Base-by-base conservation (phyloP, 768 basidiomycete species). In the Mrakia blollopis region DNA sequence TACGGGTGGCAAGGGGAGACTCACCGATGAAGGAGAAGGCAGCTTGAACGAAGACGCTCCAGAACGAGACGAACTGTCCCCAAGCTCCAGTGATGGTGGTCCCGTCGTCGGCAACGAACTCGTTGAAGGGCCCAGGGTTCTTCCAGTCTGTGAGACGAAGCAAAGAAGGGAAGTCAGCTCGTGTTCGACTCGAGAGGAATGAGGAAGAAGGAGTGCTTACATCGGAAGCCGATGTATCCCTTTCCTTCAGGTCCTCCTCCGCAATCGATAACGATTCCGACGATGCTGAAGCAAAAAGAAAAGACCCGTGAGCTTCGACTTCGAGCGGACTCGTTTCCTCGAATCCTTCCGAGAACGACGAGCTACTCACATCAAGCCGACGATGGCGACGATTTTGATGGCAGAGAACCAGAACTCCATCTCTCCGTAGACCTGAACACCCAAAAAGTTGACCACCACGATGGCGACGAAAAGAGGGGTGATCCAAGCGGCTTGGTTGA, bases 371-470 rank as follows among this genome's bases (percentile, higher is more conserved):
- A 85, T 83, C 57, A 85, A 78, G 7, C 81, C 83, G 72, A 84
- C 81, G 77, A 85, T 84, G 54, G 88, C 83, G 72, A 86, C 80
- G 74, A 88, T 86, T 83, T 86, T 86, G 81, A 74, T 65, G 21
- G 28, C 32, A 44, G 72, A 74, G 72, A 78, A 74, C 32, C 41
- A 37, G 72, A 73, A 73, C 63, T 78, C 77, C 21, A 75, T 21
- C 80, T 86, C 86, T 25, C 88, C 88, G 77, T 87, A 89, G 10
- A 79, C 80, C 28, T 81, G 72, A 8, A 80, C 86, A 74, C 80
- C 86, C 52, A 85, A 81, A 72, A 84, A 84, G 80, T 85, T 85
- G 83, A 87, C 80, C 32, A 80, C 74, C 60, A 78, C 77, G 65
- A 83, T 80, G 35, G 82, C 76, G 30, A 83, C 81, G 52, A 83